These are phyloP conservation scores for Apiospora malaysiana DNA, from an alignment of 2,329 filamentous ascomycete genomes.

Conservation along the genomic window DNA sequence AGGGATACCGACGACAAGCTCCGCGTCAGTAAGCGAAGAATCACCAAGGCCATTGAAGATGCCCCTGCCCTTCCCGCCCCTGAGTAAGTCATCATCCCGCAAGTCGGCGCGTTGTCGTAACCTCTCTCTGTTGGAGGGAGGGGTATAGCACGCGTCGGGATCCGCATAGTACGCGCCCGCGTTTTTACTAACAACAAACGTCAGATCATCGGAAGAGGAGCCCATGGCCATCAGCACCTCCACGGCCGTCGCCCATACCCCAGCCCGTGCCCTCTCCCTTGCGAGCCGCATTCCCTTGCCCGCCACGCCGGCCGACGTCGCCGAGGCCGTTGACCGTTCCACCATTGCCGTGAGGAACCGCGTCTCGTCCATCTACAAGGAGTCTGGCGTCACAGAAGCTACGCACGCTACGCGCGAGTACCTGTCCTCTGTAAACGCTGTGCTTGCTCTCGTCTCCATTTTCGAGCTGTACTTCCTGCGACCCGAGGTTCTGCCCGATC, in stretches of 20 bases:
- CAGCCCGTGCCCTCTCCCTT: conserved; percentile 58
- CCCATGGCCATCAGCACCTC: conserved; percentile 41
- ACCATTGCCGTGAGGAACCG: conserved; percentile 70
- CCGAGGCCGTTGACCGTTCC: conserved; percentile 75
- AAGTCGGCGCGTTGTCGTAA: neutral
- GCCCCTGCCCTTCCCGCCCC: conserved; percentile 71
- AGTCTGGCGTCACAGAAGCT: conserved; percentile 69
- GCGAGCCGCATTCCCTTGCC: conserved; percentile 73
- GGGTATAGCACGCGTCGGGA: conserved; percentile 2
- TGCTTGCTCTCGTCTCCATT: conserved; percentile 70
- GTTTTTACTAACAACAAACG: conserved; percentile 59
- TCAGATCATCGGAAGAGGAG: conserved; percentile 42
- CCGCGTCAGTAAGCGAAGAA: conserved; percentile 38
- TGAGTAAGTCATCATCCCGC: conserved; percentile 47
- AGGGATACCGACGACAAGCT: conserved; percentile 35
- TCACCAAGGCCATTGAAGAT: conserved; percentile 59
- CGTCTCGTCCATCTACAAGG: conserved; percentile 67
- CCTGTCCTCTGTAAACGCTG: conserved; percentile 73
- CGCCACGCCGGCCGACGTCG: conserved; percentile 79
- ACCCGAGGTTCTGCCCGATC: conserved; percentile 71
- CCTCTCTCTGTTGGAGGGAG: neutral
- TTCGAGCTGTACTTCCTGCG: conserved; percentile 77
- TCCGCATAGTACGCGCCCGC: conserved; percentile 53
- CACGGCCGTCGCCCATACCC: conserved; percentile 54
- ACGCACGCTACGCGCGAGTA: conserved; percentile 71